Percentiles rank a stretch among this genome's conserved stretches.
These are phyloP conservation scores for Pyricularia sp. DNA, from an alignment of 2,329 filamentous ascomycete genomes.

Conservation along the genomic window DNA sequence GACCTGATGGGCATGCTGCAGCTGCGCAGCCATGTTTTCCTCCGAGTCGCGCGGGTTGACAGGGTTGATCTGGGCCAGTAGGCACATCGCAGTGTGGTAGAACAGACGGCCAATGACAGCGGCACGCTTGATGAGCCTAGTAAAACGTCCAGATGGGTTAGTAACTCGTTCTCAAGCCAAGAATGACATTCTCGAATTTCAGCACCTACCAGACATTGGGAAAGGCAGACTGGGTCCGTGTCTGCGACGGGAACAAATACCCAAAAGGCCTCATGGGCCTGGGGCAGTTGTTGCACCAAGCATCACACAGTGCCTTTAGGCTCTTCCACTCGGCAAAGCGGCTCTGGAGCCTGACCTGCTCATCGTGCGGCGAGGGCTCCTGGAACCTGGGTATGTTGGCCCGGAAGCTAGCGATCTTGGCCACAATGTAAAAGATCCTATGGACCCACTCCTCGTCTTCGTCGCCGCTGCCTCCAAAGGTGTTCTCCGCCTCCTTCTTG, in stretches of 20 bases:
- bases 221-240: slow-evolving; percentile 58
- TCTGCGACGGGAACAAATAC: slow-evolving; percentile 57
- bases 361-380: slow-evolving; percentile 44
- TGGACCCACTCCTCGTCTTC: slow-evolving; percentile 75
- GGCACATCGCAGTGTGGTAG: slow-evolving; percentile 75
- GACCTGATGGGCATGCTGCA: slow-evolving; percentile 68
- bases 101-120: slow-evolving; percentile 74
- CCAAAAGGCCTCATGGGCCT: slow-evolving; percentile 79
- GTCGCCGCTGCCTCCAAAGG: slow-evolving; percentile 26
- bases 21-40: slow-evolving; percentile 57
- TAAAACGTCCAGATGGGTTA: background rate
- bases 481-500: background rate
- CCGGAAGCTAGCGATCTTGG: slow-evolving; percentile 76
- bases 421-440: slow-evolving; percentile 76
- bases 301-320: slow-evolving; percentile 69
- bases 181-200: slow-evolving; percentile 6
- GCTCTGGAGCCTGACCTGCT: slow-evolving; percentile 50
- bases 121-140: slow-evolving; percentile 66
- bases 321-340: slow-evolving; percentile 65
- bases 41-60: slow-evolving; percentile 43
- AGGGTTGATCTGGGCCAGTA: slow-evolving; percentile 71
- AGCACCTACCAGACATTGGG: slow-evolving; percentile 66
- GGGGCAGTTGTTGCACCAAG: slow-evolving; percentile 68
- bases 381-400: slow-evolving; percentile 52
- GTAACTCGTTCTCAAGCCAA: background rate